Evolutionary conservation across 495 filamentous ascomycete genomes (phyloP).

Genomic region (Patellaria atrata): DNA sequence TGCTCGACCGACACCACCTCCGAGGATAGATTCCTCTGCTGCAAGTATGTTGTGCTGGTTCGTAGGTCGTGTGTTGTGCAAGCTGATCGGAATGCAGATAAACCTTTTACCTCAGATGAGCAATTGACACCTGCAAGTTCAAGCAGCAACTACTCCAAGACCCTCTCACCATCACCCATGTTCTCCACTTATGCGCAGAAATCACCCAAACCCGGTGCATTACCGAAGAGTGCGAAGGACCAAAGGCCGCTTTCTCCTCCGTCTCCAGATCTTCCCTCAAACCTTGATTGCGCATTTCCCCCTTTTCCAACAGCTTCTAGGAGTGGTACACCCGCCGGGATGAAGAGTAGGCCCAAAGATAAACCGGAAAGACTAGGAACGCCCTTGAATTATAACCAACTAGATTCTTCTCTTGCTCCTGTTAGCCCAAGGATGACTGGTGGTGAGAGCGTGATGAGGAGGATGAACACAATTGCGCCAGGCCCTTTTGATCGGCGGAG

Average conservation of each 20-base stretch:
- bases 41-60: slow-evolving; percentile 36
- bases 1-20: slow-evolving; percentile 28
- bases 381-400: too few relatives aligned
- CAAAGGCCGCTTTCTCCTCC: slow-evolving; percentile 30
- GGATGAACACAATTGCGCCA: slow-evolving; percentile 51
- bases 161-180: slow-evolving; percentile 43
- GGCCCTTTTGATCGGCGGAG: slow-evolving; percentile 44
- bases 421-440: slow-evolving; percentile 29
- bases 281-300: slow-evolving; percentile 48
- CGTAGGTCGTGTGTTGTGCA: not conserved
- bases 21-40: slow-evolving; percentile 39
- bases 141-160: slow-evolving; percentile 44
- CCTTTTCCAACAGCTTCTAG: slow-evolving; percentile 41
- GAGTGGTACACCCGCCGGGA: slow-evolving; percentile 28
- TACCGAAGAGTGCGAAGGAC: slow-evolving; percentile 34
- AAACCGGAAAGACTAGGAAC: slow-evolving; percentile 26
- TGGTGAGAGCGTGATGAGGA: slow-evolving; percentile 34
- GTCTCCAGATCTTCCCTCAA: slow-evolving; percentile 26
- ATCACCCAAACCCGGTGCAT: slow-evolving; percentile 29
- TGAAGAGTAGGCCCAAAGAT: slow-evolving; percentile 22
- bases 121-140: slow-evolving; percentile 47
- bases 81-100: slow-evolving; percentile 21
- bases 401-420: slow-evolving; percentile 34
- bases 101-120: slow-evolving; percentile 28
- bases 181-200: slow-evolving; percentile 28